Evolutionary conservation across 2,329 filamentous ascomycete species (phyloP).

Genomic region (Exserohilum turcica): DNA sequence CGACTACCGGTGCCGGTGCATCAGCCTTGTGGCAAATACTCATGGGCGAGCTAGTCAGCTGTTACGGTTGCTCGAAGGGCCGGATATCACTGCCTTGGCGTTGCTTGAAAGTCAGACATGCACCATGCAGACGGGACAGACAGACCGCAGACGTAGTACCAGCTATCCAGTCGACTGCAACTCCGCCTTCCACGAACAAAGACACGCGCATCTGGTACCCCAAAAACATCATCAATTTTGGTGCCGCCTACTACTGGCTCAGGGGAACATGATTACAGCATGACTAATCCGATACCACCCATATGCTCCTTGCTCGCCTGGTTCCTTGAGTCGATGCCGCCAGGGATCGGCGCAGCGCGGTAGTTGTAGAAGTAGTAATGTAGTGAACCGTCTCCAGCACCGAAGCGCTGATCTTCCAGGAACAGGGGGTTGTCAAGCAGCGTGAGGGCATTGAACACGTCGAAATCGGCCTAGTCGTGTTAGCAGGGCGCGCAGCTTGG

Average conservation of each 20-base stretch:
- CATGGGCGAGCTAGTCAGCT: neutral
- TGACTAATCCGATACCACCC: conserved; percentile 88
- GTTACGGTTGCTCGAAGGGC: neutral
- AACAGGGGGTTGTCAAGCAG: conserved; percentile 94
- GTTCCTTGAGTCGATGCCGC: conserved; percentile 82
- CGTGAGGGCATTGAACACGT: conserved; percentile 95
- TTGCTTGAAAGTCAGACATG: neutral
- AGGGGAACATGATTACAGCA: conserved; percentile 59
- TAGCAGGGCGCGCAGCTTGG: neutral
- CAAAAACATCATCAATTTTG: neutral
- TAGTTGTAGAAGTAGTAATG: conserved; percentile 99
- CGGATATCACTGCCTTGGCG: neutral
- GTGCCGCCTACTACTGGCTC: neutral
- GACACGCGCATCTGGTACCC: neutral
- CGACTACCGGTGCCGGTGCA: neutral
- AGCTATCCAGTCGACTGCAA: neutral
- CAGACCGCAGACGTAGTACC: neutral
- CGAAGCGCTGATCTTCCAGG: conserved; percentile 92
- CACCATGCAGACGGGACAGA: neutral
- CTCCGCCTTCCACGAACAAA: neutral
- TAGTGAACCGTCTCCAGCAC: conserved; percentile 88
- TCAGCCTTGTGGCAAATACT: neutral
- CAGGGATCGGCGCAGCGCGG: conserved; percentile 79
- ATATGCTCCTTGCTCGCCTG: conserved; percentile 75
- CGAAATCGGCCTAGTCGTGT: conserved; percentile 68